phyloP scores from a whole-genome alignment of 805 yeast species.

The Yarrowia alimentaria region DNA sequence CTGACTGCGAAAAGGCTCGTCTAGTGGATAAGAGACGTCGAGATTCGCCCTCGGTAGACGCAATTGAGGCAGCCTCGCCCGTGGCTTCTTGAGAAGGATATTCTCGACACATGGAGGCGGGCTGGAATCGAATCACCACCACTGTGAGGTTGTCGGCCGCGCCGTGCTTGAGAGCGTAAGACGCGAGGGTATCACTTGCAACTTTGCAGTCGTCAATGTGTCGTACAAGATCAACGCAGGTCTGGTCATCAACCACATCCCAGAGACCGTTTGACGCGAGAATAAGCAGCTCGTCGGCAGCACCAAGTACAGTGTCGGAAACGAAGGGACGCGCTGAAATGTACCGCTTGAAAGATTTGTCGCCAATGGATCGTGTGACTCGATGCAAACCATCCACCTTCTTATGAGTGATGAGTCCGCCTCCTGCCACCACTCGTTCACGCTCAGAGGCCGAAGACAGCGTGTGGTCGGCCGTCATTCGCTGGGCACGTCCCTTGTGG shows the following conservation, averaged over 20 bases:
- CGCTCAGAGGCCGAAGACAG: conserved; percentile 10
- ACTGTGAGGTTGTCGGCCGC: conserved; percentile 33
- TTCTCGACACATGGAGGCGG: conserved; percentile 19
- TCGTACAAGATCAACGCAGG: conserved; percentile 61
- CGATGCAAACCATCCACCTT: conserved; percentile 78
- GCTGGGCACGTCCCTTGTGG: conserved; percentile 21
- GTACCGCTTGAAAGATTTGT: conserved; percentile 67
- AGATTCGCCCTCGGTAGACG: background rate
- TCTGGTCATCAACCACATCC: conserved; percentile 76
- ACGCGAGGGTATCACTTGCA: conserved; percentile 28
- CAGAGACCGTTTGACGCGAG: conserved; percentile 88
- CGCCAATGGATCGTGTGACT: conserved; percentile 81
- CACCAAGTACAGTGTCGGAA: conserved; percentile 55
- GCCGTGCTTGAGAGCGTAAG: conserved; percentile 15
- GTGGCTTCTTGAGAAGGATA: background rate
- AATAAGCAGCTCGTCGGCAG: conserved; percentile 65
- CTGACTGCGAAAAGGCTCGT: conserved; percentile 16
- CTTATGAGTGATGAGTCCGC: conserved; percentile 23
- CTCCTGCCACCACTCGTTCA: conserved; percentile 23
- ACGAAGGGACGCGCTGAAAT: conserved; percentile 74
- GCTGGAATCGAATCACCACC: conserved; percentile 29
- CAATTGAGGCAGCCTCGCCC: background rate
- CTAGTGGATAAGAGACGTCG: conserved; percentile 6
- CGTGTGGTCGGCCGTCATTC: conserved; percentile 21
- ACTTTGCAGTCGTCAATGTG: conserved; percentile 32